A percentile compares a stretch with the other conserved stretches of the same genome.
These are phyloP conservation scores for Vaccinium myrtillus DNA, from an alignment of 148 eudicot genomes.

Conservation along the genomic window DNA sequence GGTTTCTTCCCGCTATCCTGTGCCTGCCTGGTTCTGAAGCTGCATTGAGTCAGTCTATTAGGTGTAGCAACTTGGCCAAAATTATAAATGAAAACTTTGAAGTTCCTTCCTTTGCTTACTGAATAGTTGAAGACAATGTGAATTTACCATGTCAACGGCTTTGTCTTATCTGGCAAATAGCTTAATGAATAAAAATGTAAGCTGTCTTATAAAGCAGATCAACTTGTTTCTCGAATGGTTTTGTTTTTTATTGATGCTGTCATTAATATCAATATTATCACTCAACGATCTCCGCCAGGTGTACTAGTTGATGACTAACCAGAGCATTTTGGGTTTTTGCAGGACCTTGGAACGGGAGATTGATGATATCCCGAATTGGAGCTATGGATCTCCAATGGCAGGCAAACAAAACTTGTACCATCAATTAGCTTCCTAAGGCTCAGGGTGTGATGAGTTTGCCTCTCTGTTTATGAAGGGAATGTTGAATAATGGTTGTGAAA, in stretches of 20 bases:
- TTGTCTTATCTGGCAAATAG: neutral
- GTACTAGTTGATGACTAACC: neutral
- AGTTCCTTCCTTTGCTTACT: neutral
- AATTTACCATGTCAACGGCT: neutral
- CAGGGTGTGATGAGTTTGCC: neutral
- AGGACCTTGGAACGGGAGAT: slow-evolving; percentile 7
- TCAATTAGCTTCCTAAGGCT: neutral
- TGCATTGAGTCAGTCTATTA: neutral
- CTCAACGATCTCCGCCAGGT: neutral
- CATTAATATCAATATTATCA: neutral
- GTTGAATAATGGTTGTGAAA: too few species aligned
- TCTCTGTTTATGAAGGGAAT: neutral
- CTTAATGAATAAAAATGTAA: neutral
- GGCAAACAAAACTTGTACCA: neutral
- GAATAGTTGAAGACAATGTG: neutral
- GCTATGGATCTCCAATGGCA: neutral
- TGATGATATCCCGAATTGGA: neutral
- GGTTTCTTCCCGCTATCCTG: neutral
- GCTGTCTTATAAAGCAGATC: neutral
- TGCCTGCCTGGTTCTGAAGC: neutral
- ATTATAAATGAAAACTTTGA: neutral
- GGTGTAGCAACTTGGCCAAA: neutral
- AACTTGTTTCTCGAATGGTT: neutral
- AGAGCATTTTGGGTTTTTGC: neutral
- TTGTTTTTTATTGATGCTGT: neutral